phyloP scores from a whole-genome alignment of 139 green algal species.

The Micromonas commoda region DNA sequence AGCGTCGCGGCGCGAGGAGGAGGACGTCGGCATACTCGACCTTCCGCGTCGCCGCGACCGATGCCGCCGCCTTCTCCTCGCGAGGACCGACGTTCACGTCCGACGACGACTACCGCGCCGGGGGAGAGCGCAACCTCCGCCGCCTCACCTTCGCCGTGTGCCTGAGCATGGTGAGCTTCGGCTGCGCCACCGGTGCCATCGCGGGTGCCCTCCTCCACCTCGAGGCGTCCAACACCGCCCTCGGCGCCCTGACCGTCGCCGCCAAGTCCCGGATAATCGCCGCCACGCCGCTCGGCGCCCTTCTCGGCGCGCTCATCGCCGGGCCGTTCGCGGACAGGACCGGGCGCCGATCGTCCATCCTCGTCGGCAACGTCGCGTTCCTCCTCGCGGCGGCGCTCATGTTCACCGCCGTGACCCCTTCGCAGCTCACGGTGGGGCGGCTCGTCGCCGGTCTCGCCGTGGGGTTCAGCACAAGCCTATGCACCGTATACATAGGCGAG shows the following conservation, averaged over 20 bases:
- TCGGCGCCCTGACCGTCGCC: neutral
- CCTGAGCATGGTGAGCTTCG: conserved; percentile 9
- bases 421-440: neutral
- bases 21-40: too few species aligned
- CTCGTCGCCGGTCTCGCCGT: conserved; percentile 5
- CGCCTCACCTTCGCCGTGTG: conserved; percentile 3
- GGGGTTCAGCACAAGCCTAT: neutral
- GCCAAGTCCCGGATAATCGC: neutral
- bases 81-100: neutral
- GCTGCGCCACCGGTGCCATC: conserved; percentile 12
- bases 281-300: neutral
- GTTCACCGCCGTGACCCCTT: neutral
- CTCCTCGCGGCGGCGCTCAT: neutral
- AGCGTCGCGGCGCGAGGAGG: too few species aligned
- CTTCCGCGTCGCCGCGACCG: neutral
- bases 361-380: neutral
- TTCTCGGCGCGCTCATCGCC: neutral
- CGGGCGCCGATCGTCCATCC: neutral
- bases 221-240: neutral
- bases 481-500: conserved; percentile 18
- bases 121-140: neutral
- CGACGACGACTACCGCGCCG: neutral
- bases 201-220: conserved; percentile 19
- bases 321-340: neutral
- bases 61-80: too few species aligned